These are phyloP conservation scores for Exophiala sp. DNA, from an alignment of 2,329 filamentous ascomycete species.

Conservation along the genomic window DNA sequence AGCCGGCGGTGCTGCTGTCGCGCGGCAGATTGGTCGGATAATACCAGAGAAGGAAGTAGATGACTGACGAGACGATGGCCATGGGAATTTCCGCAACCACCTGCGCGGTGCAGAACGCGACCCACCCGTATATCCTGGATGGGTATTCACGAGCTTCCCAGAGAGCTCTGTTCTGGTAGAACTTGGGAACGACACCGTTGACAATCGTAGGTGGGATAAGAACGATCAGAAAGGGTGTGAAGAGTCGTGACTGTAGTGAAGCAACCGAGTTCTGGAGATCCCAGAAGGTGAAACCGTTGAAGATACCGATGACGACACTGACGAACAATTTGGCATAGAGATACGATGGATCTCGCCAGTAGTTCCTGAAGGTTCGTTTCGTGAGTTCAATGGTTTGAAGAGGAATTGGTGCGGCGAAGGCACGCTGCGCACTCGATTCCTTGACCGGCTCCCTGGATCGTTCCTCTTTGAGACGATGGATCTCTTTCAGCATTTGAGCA, in stretches of 20 bases:
- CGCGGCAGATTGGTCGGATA: slow-evolving; percentile 68
- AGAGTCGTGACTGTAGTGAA: slow-evolving; percentile 75
- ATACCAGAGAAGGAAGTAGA: slow-evolving; percentile 77
- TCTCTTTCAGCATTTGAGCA: slow-evolving; percentile 58
- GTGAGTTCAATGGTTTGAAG: slow-evolving; percentile 65
- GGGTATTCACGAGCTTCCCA: slow-evolving; percentile 73
- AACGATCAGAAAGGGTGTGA: slow-evolving; percentile 65
- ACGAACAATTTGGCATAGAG: slow-evolving; percentile 74
- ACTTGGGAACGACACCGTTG: slow-evolving; percentile 73
- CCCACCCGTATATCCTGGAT: slow-evolving; percentile 72
- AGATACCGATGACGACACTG: slow-evolving; percentile 67
- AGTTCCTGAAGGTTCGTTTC: slow-evolving; percentile 66
- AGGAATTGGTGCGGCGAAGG: slow-evolving; percentile 64
- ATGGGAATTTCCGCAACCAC: slow-evolving; percentile 70
- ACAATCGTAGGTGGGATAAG: slow-evolving; percentile 67
- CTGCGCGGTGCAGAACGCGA: slow-evolving; percentile 71
- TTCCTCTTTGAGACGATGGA: slow-evolving; percentile 59
- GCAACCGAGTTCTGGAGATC: slow-evolving; percentile 61
- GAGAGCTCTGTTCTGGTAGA: slow-evolving; percentile 67
- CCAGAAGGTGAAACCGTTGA: slow-evolving; percentile 76
- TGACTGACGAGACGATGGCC: slow-evolving; percentile 59
- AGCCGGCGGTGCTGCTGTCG: slow-evolving; percentile 64
- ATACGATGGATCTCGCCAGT: slow-evolving; percentile 75
- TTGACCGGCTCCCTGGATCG: slow-evolving; percentile 43
- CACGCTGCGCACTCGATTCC: slow-evolving; percentile 34